phyloP scores from a whole-genome alignment of 1,139 yeast genomes.

The Scheffersomyces quercinus region DNA sequence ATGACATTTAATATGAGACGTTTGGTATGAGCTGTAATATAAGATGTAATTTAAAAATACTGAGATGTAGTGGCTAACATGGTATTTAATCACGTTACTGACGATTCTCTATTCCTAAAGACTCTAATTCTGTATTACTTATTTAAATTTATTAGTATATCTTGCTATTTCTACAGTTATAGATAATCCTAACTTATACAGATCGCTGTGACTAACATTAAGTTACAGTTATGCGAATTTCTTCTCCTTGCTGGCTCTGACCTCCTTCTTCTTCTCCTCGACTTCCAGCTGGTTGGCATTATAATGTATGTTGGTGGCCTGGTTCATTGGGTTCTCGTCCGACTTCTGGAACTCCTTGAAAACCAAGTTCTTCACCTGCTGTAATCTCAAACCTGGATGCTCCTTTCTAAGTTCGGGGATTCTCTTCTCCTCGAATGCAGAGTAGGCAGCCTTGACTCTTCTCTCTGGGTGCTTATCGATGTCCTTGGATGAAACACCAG shows the following conservation, averaged over 20 bases:
- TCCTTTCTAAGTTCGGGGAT: slow-evolving; percentile 75
- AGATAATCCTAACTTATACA: no score
- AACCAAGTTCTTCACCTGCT: slow-evolving; percentile 72
- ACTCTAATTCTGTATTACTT: no score
- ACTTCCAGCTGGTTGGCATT: slow-evolving; percentile 66
- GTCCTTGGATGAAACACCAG: slow-evolving; percentile 59
- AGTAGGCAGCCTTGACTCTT: slow-evolving; percentile 79
- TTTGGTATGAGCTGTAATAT: no score
- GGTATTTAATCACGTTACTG: no score
- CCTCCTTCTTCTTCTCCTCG: slow-evolving; percentile 46
- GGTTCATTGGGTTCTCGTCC: slow-evolving; percentile 84
- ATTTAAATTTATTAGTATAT: no score
- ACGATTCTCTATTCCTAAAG: no score
- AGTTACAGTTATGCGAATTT: slow-evolving; percentile 25
- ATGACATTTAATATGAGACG: no score
- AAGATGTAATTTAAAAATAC: no score
- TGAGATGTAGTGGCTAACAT: no score
- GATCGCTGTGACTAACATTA: no score
- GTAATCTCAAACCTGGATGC: slow-evolving; percentile 77
- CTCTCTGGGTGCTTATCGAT: slow-evolving; percentile 88
- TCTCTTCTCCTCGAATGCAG: slow-evolving; percentile 71
- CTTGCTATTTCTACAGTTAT: no score
- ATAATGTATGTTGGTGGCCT: slow-evolving; percentile 60
- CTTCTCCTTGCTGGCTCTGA: slow-evolving; percentile 50
- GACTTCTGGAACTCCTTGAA: slow-evolving; percentile 82